Base-by-base conservation (phyloP, 2,329 filamentous ascomycete species). In the Aspergillus sp. region DNA sequence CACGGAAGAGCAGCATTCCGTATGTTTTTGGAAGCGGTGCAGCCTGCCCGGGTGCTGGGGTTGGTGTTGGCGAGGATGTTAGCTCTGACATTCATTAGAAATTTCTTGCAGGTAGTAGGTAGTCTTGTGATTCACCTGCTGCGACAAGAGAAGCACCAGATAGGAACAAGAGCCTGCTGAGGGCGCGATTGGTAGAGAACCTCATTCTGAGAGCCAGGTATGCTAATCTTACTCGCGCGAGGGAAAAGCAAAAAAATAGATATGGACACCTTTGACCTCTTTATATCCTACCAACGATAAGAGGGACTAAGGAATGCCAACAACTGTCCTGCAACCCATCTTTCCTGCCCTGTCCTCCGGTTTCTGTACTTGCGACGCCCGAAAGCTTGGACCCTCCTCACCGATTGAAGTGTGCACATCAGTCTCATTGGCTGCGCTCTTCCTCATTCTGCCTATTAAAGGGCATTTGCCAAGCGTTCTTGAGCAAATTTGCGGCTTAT, bases 1-100 rank as follows among this genome's bases (percentile, higher is more conserved):
- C 50, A 13, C 31, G 57, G 22, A 59, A 59, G 25, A 59, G 49
- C 19, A 59, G 41, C 17, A 59, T 22, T 4, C 57, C 57, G 28
- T 58, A 58, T 19, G 34, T 58, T 23, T 45, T 43, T 3, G 56
- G 54, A 5, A 30, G 43, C n/a, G 34, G 34, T 11, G 13, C 34
- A 15, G 9, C 34, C 15, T 46, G 23, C 25, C 7, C 22, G 48
- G 23, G 28, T 9, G 3, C 9, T 11, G n/a, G 13, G 28, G n/a
- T 22, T 19, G 22, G 23, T 22, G 25, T 38, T 31, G 52, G 23
- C 13, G 8, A 5, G 2, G 6, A 9, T 23, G 3, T 43, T 25
- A 3, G 3, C 41, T 13, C 50, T 23, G 34, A 9, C 3, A 17
- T 15, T 11, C 7, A 7, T 54, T 19, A 54, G 51, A 15, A 3